phyloP scores from a whole-genome alignment of 2,329 filamentous ascomycete genomes.

The Esteya vermicola region DNA sequence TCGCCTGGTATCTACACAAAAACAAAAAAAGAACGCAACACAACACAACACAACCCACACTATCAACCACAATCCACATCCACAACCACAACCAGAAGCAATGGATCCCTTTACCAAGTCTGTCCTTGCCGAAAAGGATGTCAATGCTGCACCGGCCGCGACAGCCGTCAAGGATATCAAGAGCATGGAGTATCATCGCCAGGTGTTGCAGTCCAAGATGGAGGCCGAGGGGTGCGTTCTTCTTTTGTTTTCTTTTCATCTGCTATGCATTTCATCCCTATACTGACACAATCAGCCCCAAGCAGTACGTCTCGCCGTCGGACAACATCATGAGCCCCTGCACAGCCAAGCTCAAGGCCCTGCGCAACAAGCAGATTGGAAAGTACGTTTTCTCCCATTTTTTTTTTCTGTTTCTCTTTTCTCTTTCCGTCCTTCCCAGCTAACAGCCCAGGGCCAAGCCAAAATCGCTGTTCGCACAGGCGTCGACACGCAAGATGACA shows the following conservation, averaged over 20 bases:
- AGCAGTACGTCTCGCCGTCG: constrained; percentile 62
- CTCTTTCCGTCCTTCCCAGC: neutral
- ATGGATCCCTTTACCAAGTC: constrained; percentile 7
- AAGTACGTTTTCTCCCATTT: constrained; percentile 42
- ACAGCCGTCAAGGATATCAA: constrained; percentile 44
- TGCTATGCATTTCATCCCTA: neutral
- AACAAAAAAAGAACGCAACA: too few species aligned
- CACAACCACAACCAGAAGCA: neutral
- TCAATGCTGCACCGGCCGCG: constrained; percentile 40
- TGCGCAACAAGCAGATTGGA: constrained; percentile 66
- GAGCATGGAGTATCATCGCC: constrained; percentile 66
- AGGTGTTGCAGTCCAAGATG: constrained; percentile 60
- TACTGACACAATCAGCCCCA: constrained; percentile 10
- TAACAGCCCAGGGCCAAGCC: constrained; percentile 39
- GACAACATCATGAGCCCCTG: constrained; percentile 82
- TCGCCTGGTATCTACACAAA: too few species aligned
- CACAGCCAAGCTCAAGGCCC: constrained; percentile 65
- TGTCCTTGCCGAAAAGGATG: constrained; percentile 50
- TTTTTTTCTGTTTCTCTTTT: neutral
- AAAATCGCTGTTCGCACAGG: constrained; percentile 53
- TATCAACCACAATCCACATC: neutral
- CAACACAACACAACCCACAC: neutral
- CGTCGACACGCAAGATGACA: constrained; percentile 44
- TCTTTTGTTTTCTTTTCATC: too few species aligned
- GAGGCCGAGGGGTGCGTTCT: constrained; percentile 46